Percentiles rank a stretch among this genome's conserved stretches.
Conservation (phyloP, 768 basidiomycete species). For the Cystobasidiopsis lactophilus region DNA sequence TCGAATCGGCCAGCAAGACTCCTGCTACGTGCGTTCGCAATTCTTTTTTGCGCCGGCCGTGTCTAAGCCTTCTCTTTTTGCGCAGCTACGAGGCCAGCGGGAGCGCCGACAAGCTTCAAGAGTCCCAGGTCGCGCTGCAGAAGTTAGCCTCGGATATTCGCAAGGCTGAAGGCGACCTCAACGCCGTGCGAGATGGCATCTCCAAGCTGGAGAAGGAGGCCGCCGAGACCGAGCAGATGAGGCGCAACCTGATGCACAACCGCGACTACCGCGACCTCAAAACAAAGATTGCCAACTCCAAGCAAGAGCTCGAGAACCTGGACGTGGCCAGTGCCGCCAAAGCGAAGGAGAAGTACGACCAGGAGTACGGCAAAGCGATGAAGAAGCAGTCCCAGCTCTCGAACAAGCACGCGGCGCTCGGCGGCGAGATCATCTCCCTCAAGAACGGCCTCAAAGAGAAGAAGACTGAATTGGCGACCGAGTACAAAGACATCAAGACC, state of each 20-base stretch:
- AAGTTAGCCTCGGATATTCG: background rate
- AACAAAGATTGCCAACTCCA: constrained; percentile 42
- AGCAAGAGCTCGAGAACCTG: constrained; percentile 45
- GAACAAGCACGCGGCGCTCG: constrained; percentile 50
- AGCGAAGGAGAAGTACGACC: constrained; percentile 63
- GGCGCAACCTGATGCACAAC: constrained; percentile 61
- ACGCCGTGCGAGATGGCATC: constrained; percentile 12
- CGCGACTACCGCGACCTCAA: constrained; percentile 48
- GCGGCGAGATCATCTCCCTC: constrained; percentile 58
- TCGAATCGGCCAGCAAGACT: constrained; percentile 9
- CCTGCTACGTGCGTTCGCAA: constrained; percentile 3
- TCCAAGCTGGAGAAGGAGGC: constrained; percentile 27
- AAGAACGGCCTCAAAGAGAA: constrained; percentile 42
- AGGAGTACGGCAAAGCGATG: constrained; percentile 49
- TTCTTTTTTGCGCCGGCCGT: no score
- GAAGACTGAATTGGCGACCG: constrained; percentile 44
- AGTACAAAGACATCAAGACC: constrained; percentile 69
- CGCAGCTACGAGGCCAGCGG: background rate
- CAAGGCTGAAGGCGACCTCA: background rate
- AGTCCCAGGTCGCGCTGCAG: background rate
- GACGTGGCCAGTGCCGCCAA: constrained; percentile 73
- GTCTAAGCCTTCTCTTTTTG: no score
- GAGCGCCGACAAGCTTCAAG: background rate
- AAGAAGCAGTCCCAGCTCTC: constrained; percentile 49
- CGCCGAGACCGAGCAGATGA: constrained; percentile 34